Evolutionary conservation across 148 eudicot species (phyloP), one percentile per base, ranked within the genome.

Genomic region (Dianthus caryophyllus): DNA sequence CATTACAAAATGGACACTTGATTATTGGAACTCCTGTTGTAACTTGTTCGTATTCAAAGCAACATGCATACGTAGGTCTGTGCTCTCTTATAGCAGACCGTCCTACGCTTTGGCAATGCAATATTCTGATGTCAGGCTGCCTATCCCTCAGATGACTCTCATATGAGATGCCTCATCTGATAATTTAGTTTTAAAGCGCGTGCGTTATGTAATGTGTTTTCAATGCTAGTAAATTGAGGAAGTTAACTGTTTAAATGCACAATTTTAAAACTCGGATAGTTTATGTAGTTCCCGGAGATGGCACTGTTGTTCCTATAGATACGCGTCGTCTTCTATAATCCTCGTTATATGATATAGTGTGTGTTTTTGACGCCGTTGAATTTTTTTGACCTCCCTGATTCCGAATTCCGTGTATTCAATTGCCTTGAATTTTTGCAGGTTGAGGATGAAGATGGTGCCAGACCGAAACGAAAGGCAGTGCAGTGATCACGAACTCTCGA

Each of bases 391-490:
- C 52, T 16, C 20, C 22, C 52, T 3, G 2, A 48, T 41, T 41
- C 52, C 1, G 20, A 16, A 17, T 48, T 17, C 2, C 52, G 16
- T 48, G 9, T 0, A 16, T 39, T 17, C 4, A 24, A 47, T 24
- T n/a, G 9, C 2, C 38, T 44, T 30, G 8, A 18, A 31, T 27
- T 59, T 54, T 51, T 43, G 61, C 77, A 74, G 77, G 71, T 71
- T 66, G 79, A 76, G 53, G 61, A 71, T 36, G 79, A 76, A 61
- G 75, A 52, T 46, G 68, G 71, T 52, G 75, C 21, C 1, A 60
- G 71, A 60, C 71, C 43, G 38, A 44, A 64, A 30, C 52, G 2
- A 26, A 63, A 43, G 52, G 48, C 70, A 44, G 70, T 72, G 10
- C 69, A 64, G 24, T 72, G 57, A 65, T 24, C 10, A 60, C 20